A percentile compares a stretch with the other conserved stretches of the same genome.
phyloP scores from a whole-genome alignment of 805 yeast species.

The Pichia paraexigua region DNA sequence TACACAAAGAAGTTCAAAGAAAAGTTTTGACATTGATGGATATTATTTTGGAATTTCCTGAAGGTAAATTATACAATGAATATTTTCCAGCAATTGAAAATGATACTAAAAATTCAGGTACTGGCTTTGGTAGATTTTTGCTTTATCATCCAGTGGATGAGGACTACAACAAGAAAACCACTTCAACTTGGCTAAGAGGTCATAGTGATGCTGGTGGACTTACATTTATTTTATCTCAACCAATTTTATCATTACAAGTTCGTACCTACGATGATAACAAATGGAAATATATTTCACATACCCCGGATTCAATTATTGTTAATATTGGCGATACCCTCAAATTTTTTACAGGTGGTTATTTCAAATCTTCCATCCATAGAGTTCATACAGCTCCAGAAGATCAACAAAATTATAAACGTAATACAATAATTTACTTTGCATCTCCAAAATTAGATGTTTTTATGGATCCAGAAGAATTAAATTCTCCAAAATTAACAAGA shows the following conservation, averaged over 20 bases:
- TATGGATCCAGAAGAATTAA: conserved; percentile 35
- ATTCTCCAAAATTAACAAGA: conserved; percentile 31
- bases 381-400: conserved; percentile 41
- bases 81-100: conserved; percentile 29
- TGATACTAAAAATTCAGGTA: conserved; percentile 30
- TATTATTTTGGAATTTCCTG: conserved; percentile 38
- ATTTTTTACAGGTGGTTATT: conserved; percentile 38
- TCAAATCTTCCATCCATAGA: conserved; percentile 39
- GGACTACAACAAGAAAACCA: conserved; percentile 27
- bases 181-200: conserved; percentile 38
- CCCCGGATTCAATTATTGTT: conserved; percentile 33
- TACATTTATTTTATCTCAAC: conserved; percentile 34
- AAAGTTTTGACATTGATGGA: conserved; percentile 35
- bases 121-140: conserved; percentile 34
- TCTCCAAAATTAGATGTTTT: conserved; percentile 30
- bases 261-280: conserved; percentile 30
- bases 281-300: conserved; percentile 35
- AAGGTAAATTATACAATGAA: conserved; percentile 33
- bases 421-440: conserved; percentile 36
- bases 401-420: conserved; percentile 30
- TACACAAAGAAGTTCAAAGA: conserved; percentile 33
- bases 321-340: conserved; percentile 37
- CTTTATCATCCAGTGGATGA: conserved; percentile 29
- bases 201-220: conserved; percentile 39
- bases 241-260: conserved; percentile 34